Percentiles rank a stretch among this genome's conserved stretches.
These are phyloP conservation scores for Fusarium falciforme DNA, from an alignment of 2,329 filamentous ascomycete genomes.

Conservation along the genomic window DNA sequence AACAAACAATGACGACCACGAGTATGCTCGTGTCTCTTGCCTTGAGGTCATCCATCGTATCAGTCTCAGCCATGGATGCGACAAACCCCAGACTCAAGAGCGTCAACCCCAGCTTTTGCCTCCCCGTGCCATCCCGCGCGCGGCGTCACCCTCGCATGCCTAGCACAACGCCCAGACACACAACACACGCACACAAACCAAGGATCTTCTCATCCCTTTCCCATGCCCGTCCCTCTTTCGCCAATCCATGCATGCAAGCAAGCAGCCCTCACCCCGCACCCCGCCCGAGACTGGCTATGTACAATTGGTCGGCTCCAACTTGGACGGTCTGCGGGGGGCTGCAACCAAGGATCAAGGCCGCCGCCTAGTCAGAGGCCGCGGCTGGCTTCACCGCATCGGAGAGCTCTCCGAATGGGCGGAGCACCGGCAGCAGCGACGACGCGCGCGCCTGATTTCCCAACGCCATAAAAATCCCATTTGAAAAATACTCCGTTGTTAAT, in stretches of 20 bases:
- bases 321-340: slow-evolving; percentile 40
- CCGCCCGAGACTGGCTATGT: slow-evolving; percentile 29
- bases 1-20: slow-evolving; percentile 1
- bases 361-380: slow-evolving; percentile 13
- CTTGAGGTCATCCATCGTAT: neutral
- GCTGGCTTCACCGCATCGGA: slow-evolving; percentile 29
- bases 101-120: neutral
- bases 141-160: neutral
- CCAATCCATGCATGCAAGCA: slow-evolving; percentile 31
- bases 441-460: slow-evolving; percentile 14
- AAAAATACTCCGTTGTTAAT: slow-evolving; percentile 26
- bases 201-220: slow-evolving; percentile 21
- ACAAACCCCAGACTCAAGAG: neutral
- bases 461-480: slow-evolving; percentile 24
- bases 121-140: neutral
- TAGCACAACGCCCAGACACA: neutral
- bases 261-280: slow-evolving; percentile 29
- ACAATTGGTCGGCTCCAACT: slow-evolving; percentile 37
- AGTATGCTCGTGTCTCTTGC: neutral
- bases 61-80: neutral
- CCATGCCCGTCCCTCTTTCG: slow-evolving; percentile 24
- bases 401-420: slow-evolving; percentile 29
- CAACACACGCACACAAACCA: slow-evolving; percentile 2
- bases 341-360: slow-evolving; percentile 14
- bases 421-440: slow-evolving; percentile 10